phyloP scores from a whole-genome alignment of 495 filamentous ascomycete species.

The Gamarada debralockiae region DNA sequence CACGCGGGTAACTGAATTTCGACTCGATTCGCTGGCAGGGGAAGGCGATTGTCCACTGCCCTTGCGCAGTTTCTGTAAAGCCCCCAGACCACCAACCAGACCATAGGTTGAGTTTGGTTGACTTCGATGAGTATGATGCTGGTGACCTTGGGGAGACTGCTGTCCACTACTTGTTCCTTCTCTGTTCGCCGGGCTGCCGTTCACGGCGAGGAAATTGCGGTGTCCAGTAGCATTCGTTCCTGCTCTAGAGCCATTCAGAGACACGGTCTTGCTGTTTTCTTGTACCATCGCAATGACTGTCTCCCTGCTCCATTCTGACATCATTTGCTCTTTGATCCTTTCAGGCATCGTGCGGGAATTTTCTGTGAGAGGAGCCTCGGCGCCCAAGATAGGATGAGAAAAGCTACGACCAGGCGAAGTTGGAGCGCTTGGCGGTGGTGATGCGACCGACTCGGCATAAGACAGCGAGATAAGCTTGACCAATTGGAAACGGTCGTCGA shows the following conservation, averaged over 20 bases:
- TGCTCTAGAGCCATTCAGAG: constrained; percentile 68
- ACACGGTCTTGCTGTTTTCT: constrained; percentile 61
- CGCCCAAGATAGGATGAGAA: constrained; percentile 53
- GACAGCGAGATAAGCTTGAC: constrained; percentile 67
- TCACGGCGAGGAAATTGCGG: constrained; percentile 52
- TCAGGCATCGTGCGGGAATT: constrained; percentile 31
- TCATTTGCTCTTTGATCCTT: constrained; percentile 65
- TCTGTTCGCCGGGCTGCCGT: constrained; percentile 39
- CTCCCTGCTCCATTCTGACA: constrained; percentile 76
- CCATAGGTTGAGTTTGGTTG: constrained; percentile 24
- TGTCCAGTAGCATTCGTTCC: constrained; percentile 45
- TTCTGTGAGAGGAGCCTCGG: constrained; percentile 3
- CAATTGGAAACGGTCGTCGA: constrained; percentile 60
- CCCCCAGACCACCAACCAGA: constrained; percentile 24
- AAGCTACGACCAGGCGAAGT: constrained; percentile 66
- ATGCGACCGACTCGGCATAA: constrained; percentile 54
- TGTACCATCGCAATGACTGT: constrained; percentile 62
- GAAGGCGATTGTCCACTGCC: constrained; percentile 47
- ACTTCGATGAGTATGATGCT: constrained; percentile 3
- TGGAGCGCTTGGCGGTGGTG: constrained; percentile 65
- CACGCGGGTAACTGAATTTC: constrained; percentile 72
- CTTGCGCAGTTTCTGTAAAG: constrained; percentile 20
- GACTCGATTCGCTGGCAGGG: constrained; percentile 50
- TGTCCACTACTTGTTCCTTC: constrained; percentile 12
- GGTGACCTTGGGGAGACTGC: constrained; percentile 1